A percentile compares a stretch with the other conserved stretches of the same genome.
Conservation (phyloP, 169 alveolate species). For the Plasmodium vivax region DNA sequence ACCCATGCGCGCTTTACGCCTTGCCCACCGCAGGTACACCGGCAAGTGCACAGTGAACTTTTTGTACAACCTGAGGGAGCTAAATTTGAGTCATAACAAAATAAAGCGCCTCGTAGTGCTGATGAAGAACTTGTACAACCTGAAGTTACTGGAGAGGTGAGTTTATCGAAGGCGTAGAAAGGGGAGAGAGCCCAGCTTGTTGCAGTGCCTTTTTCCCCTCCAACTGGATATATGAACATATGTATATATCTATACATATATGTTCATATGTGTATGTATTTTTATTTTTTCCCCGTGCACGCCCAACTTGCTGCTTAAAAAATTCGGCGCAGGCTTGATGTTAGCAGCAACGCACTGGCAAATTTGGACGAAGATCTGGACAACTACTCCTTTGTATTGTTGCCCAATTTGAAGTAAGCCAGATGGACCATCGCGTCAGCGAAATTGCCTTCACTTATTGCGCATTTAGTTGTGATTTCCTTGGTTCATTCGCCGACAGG, state of each 20-base stretch:
- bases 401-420: constrained; percentile 53
- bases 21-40: constrained; percentile 4
- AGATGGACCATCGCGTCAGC: neutral
- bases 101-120: constrained; percentile 13
- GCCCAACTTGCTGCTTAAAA: neutral
- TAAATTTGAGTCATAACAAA: constrained; percentile 29
- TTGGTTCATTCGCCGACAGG: neutral
- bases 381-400: constrained; percentile 10
- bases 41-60: constrained; percentile 58
- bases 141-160: constrained; percentile 60
- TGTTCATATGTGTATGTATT: neutral
- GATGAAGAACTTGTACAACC: constrained; percentile 70
- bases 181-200: neutral
- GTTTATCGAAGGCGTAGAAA: neutral
- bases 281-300: neutral
- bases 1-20: neutral
- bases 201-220: neutral
- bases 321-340: constrained; percentile 40
- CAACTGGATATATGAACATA: neutral
- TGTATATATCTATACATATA: neutral
- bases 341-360: constrained; percentile 40
- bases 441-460: neutral
- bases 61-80: constrained; percentile 59
- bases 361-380: constrained; percentile 46
- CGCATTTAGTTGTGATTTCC: neutral